These are phyloP conservation scores for Ceratocystis smalleyi DNA, from an alignment of 2,329 filamentous ascomycete genomes.

Conservation along the genomic window DNA sequence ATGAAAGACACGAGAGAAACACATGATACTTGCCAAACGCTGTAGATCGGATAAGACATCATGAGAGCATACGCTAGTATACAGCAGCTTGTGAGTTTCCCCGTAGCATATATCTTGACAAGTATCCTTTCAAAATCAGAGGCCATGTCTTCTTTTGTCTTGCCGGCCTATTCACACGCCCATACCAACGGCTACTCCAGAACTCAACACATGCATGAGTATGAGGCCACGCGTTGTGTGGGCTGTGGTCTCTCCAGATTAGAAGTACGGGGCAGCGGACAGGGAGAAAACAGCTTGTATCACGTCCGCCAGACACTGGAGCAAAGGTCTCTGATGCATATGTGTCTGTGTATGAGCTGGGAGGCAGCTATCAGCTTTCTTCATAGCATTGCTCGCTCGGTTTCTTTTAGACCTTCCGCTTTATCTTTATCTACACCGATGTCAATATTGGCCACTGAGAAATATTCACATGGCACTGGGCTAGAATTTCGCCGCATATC, in stretches of 20 bases:
- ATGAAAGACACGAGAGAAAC: background rate
- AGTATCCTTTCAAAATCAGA: background rate
- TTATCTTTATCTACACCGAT: background rate
- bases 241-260: background rate
- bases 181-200: background rate
- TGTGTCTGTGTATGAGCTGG: background rate
- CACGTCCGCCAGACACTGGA: background rate
- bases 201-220: background rate
- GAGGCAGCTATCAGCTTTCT: background rate
- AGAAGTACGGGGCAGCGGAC: background rate
- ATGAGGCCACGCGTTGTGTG: background rate
- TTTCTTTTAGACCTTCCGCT: background rate
- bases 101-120: background rate
- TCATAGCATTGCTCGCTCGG: background rate
- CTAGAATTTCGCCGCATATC: background rate
- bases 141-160: background rate
- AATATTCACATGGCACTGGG: background rate
- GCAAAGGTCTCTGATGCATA: background rate
- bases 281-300: background rate
- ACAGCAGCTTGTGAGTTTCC: too few species aligned
- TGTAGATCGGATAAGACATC: background rate
- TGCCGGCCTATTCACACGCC: background rate
- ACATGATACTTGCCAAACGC: background rate
- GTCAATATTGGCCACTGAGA: background rate
- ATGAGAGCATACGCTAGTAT: background rate